These are phyloP conservation scores for Guadua angustifolia DNA, from an alignment of 176 grass and related monocot genomes.

Conservation along the genomic window DNA sequence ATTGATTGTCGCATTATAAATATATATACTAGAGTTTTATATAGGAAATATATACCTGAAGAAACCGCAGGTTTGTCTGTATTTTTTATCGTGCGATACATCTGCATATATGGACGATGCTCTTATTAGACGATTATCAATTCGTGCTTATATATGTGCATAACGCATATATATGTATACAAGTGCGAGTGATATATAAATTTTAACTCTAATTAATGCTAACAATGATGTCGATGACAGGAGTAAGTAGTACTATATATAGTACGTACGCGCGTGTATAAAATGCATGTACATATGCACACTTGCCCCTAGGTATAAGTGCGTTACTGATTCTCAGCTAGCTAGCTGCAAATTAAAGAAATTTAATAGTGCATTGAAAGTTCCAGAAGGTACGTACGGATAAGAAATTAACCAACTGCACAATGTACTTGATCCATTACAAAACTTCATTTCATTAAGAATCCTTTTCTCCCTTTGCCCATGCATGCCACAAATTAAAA, in stretches of 20 bases:
- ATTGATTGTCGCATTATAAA: background rate
- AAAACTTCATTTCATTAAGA: background rate
- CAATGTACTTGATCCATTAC: conserved; percentile 12
- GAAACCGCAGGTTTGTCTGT: conserved; percentile 54
- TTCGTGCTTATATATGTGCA: background rate
- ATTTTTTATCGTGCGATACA: conserved; percentile 80
- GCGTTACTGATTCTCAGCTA: background rate
- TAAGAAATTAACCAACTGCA: conserved; percentile 10
- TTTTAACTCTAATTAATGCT: background rate
- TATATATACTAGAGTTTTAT: background rate
- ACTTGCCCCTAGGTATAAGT: background rate
- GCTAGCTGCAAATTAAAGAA: background rate
- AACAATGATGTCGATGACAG: background rate
- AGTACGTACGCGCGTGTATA: too few relatives aligned
- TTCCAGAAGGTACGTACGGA: background rate
- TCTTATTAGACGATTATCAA: background rate
- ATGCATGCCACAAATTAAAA: background rate
- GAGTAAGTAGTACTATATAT: background rate
- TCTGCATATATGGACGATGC: conserved; percentile 39
- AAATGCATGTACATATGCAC: background rate
- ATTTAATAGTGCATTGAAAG: background rate
- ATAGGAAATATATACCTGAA: conserved; percentile 43
- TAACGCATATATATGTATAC: background rate
- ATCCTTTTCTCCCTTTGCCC: background rate
- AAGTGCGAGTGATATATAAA: background rate